These are phyloP conservation scores for Cinnamomum micranthum DNA, from an alignment of 164 flowering plant species.

Conservation along the genomic window DNA sequence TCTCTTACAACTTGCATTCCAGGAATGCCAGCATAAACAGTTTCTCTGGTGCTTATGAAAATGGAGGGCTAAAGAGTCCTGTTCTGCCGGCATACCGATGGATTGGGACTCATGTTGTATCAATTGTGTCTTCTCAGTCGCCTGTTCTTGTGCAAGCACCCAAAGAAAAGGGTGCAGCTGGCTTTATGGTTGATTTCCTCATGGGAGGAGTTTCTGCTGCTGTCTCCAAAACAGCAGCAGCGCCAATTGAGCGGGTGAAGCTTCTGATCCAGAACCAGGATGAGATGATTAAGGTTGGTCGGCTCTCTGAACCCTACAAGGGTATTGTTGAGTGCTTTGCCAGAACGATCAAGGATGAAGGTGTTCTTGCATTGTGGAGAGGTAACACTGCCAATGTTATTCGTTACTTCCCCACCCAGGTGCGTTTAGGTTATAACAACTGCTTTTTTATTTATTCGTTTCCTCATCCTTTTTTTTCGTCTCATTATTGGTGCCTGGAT, in stretches of 20 bases:
- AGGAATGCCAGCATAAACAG: conserved; percentile 26
- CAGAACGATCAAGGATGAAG: conserved; percentile 56
- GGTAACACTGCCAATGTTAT: conserved; percentile 55
- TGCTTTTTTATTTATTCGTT: neutral
- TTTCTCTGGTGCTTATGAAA: conserved; percentile 22
- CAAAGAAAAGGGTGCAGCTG: conserved; percentile 30
- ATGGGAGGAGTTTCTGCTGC: conserved; percentile 62
- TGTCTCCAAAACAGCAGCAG: conserved; percentile 54
- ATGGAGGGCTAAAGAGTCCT: conserved; percentile 33
- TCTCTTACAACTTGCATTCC: conserved; percentile 38
- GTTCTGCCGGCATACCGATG: conserved; percentile 18
- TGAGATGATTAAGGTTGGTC: conserved; percentile 51
- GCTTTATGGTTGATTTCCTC: conserved; percentile 44
- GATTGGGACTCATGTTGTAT: conserved; percentile 15
- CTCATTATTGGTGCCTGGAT: neutral
- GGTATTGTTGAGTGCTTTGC: conserved; percentile 52
- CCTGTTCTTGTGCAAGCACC: conserved; percentile 43
- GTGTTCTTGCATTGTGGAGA: conserved; percentile 50
- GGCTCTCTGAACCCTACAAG: conserved; percentile 52
- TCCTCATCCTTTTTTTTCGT: neutral
- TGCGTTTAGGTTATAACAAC: conserved; percentile 3
- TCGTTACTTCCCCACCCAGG: conserved; percentile 69
- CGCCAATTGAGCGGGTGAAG: conserved; percentile 60
- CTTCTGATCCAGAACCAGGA: conserved; percentile 55
- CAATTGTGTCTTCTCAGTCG: conserved; percentile 19